Conservation (phyloP, 768 basidiomycete species). For the Tulasnella sp. region DNA sequence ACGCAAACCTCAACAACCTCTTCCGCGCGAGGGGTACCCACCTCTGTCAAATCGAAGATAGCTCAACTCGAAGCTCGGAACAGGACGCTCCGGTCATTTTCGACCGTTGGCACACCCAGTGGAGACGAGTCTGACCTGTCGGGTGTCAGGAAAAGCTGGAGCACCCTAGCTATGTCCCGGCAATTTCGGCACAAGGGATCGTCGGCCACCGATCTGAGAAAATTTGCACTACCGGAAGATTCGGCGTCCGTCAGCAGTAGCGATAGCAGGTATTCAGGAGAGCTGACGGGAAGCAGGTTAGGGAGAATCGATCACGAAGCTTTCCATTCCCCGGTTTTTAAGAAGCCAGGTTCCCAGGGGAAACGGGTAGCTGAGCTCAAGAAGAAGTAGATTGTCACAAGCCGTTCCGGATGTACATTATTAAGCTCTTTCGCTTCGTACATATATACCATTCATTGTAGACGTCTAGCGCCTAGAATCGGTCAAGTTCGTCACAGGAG, state of each 20-base stretch:
- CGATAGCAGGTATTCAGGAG: constrained; percentile 27
- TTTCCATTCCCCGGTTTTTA: constrained; percentile 15
- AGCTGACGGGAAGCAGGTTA: not conserved
- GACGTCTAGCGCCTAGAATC: not conserved
- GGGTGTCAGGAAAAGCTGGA: constrained; percentile 6
- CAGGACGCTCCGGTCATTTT: constrained; percentile 1
- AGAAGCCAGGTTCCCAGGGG: constrained; percentile 2
- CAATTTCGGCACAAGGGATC: not conserved
- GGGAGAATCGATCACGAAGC: constrained; percentile 4
- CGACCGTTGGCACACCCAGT: not conserved
- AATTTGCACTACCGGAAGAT: not conserved
- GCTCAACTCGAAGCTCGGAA: constrained; percentile 33
- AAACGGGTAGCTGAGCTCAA: constrained; percentile 28
- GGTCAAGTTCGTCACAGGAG: not conserved
- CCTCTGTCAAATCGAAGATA: constrained; percentile 28
- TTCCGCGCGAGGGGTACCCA: constrained; percentile 18
- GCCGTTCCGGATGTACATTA: not conserved
- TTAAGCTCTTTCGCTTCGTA: not conserved
- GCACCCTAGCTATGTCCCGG: constrained; percentile 19
- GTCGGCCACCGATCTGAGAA: not conserved
- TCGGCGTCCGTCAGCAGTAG: not conserved
- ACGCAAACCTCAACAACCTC: constrained; percentile 21
- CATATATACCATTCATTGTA: not conserved
- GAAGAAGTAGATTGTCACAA: not conserved
- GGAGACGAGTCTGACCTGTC: not conserved